These are phyloP conservation scores for Saitozyma podzolica DNA, from an alignment of 768 basidiomycete genomes.

Conservation along the genomic window DNA sequence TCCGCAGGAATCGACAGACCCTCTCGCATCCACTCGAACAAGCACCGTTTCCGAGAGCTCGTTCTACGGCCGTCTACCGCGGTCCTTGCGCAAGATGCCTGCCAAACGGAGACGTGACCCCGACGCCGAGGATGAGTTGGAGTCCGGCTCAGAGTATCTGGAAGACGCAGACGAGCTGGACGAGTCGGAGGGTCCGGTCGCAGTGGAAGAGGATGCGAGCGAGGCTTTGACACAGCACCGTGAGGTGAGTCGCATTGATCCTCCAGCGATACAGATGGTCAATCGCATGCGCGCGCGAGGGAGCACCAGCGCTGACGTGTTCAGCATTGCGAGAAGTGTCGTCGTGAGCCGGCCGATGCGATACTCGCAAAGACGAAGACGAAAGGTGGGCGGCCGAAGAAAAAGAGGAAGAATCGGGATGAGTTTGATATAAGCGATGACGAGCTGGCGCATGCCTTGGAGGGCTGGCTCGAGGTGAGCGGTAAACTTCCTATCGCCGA, in stretches of 20 bases:
- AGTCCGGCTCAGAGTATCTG: background rate
- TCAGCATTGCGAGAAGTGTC: conserved; percentile 41
- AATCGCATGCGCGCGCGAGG: background rate
- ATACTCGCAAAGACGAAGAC: conserved; percentile 30
- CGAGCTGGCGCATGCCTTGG: conserved; percentile 28
- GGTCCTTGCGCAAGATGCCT: background rate
- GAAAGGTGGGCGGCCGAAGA: conserved; percentile 11
- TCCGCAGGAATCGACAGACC: background rate
- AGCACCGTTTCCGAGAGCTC: too few species aligned
- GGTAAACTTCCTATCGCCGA: background rate
- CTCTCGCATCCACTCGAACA: too few species aligned
- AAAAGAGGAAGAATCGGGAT: conserved; percentile 18
- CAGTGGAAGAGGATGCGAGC: background rate
- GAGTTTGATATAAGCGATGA: conserved; percentile 33
- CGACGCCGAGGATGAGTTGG: background rate
- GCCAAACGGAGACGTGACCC: background rate
- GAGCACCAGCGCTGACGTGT: background rate
- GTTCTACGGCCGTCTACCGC: background rate
- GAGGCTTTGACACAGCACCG: conserved; percentile 1
- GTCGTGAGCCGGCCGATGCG: conserved; percentile 30
- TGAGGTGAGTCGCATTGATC: background rate
- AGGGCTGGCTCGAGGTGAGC: conserved; percentile 44
- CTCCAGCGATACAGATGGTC: conserved; percentile 6
- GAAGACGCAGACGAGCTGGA: conserved; percentile 30
- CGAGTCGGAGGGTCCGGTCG: conserved; percentile 7